Evolutionary conservation across 1,284 basidiomycete genomes (phyloP).

Genomic region (Cryptococcus sp.): DNA sequence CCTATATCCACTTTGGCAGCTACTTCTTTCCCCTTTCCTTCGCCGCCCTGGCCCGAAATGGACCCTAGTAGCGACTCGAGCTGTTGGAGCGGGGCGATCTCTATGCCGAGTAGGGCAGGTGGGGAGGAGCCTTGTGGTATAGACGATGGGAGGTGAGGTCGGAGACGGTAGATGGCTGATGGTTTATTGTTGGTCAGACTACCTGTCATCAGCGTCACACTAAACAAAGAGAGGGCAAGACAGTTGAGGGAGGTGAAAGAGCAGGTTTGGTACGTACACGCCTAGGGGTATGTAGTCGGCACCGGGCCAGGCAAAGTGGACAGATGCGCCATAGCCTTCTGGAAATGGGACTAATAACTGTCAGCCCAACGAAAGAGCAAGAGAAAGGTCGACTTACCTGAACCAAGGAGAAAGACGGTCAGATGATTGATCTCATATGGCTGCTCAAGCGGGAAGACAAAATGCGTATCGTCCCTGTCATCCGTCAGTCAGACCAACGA

Average conservation of each 20-base stretch:
- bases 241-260: constrained; percentile 3
- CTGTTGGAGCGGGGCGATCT: constrained; percentile 53
- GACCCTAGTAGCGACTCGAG: constrained; percentile 44
- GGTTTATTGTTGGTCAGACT: constrained; percentile 89
- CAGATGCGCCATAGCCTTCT: constrained; percentile 78
- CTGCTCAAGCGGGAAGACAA: constrained; percentile 68
- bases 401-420: constrained; percentile 79
- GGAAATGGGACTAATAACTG: constrained; percentile 84
- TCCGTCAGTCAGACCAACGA: background rate
- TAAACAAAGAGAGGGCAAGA: background rate
- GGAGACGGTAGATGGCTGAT: constrained; percentile 82
- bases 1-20: constrained; percentile 34
- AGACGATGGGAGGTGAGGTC: constrained; percentile 51
- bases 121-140: constrained; percentile 29
- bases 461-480: constrained; percentile 65
- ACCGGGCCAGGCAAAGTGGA: constrained; percentile 85
- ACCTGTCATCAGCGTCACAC: no score
- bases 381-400: constrained; percentile 60
- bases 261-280: constrained; percentile 67
- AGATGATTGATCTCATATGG: constrained; percentile 81
- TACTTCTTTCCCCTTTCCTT: constrained; percentile 26
- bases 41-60: constrained; percentile 33
- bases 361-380: background rate
- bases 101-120: constrained; percentile 52
- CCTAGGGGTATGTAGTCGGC: constrained; percentile 82